Evolutionary conservation across 495 filamentous ascomycete genomes (phyloP).

Genomic region (Aspergillus sclerotioniger): DNA sequence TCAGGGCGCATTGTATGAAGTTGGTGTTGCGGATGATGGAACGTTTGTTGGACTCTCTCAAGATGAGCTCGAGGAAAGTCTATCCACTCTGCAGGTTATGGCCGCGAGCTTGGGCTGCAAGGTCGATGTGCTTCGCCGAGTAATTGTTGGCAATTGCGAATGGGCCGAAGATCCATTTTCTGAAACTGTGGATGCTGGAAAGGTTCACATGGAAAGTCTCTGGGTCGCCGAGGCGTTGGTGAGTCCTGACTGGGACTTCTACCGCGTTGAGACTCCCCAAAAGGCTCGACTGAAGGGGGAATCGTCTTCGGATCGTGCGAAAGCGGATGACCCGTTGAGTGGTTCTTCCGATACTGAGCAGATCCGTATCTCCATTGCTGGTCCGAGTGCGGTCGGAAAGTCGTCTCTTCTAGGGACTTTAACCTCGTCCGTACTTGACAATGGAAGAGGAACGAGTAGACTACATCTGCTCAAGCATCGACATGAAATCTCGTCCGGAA

Average conservation of each 20-base stretch:
- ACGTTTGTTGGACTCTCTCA: slow-evolving; percentile 84
- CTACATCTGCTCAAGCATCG: slow-evolving; percentile 85
- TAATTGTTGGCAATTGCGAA: slow-evolving; percentile 83
- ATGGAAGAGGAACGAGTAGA: slow-evolving; percentile 85
- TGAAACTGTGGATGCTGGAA: slow-evolving; percentile 23
- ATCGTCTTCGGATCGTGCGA: neutral
- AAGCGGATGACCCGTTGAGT: slow-evolving; percentile 9
- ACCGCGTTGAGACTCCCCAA: slow-evolving; percentile 18
- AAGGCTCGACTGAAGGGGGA: neutral
- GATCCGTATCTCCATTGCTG: slow-evolving; percentile 85
- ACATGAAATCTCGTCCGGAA: slow-evolving; percentile 88
- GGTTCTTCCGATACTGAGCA: slow-evolving; percentile 58
- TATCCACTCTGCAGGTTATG: slow-evolving; percentile 81
- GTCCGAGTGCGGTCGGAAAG: slow-evolving; percentile 90
- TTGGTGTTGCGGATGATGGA: slow-evolving; percentile 93
- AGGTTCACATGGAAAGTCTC: slow-evolving; percentile 54
- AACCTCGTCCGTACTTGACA: slow-evolving; percentile 83
- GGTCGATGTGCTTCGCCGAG: slow-evolving; percentile 78
- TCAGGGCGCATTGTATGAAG: slow-evolving; percentile 90
- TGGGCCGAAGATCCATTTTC: slow-evolving; percentile 55
- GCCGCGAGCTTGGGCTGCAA: slow-evolving; percentile 85
- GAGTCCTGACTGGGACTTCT: slow-evolving; percentile 56
- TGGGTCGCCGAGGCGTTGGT: slow-evolving; percentile 89
- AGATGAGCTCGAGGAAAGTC: slow-evolving; percentile 89
- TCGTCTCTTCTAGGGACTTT: slow-evolving; percentile 86